A percentile compares a stretch with the other conserved stretches of the same genome.
Evolutionary conservation across 164 flowering plant genomes (phyloP).

Genomic region (Sextonia rubra): DNA sequence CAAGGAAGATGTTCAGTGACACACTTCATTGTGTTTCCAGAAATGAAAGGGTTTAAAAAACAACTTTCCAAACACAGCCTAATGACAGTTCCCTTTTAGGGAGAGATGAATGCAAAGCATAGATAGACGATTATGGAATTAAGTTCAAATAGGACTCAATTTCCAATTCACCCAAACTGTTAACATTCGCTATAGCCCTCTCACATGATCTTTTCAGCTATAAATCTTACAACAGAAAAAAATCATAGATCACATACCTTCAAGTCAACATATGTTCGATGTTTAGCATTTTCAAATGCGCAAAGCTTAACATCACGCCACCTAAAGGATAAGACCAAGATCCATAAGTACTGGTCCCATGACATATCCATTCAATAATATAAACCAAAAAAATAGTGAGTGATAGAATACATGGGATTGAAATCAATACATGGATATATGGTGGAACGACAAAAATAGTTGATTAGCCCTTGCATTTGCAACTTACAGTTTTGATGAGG

Average conservation of each 20-base stretch:
- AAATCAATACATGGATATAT: not conserved
- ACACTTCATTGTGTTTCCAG: no score
- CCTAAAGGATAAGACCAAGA: constrained; percentile 29
- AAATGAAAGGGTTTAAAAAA: no score
- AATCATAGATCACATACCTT: constrained; percentile 47
- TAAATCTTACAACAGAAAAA: not conserved
- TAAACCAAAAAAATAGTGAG: not conserved
- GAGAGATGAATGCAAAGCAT: no score
- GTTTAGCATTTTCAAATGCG: constrained; percentile 88
- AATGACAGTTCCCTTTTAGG: no score
- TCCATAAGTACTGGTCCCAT: not conserved
- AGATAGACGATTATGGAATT: no score
- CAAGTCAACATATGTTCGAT: constrained; percentile 96
- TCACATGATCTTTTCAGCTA: not conserved
- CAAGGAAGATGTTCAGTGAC: no score
- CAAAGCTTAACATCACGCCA: constrained; percentile 92
- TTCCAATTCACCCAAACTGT: not conserved
- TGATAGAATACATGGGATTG: not conserved
- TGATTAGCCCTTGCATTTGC: not conserved
- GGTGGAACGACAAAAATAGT: not conserved
- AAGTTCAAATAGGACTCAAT: no score
- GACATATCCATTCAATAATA: not conserved
- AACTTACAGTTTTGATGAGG: not conserved
- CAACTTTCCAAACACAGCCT: no score
- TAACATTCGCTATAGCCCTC: not conserved